Evolutionary conservation across 2,329 filamentous ascomycete species (phyloP), one percentile per base, ranked within the genome.

Genomic region (Aspergillus aculeatinus): DNA sequence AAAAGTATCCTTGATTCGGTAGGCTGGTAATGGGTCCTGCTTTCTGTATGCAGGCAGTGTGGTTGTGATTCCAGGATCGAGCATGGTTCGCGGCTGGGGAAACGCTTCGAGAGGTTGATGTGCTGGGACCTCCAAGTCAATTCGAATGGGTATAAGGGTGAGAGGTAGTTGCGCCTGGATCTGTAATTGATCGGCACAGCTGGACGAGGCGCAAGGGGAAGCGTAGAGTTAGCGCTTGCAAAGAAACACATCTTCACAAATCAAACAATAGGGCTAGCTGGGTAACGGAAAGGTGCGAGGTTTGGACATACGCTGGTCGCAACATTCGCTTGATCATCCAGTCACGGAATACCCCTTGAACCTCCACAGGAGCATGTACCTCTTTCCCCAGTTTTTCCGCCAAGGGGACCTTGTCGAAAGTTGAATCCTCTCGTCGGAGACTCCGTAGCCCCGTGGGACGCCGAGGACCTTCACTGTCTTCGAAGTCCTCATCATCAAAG

Each of bases 1-100:
- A 70, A 99, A 98, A n/a, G 91, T 89, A 69, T 99, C 95, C 70
- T 96, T 92, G 59, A 99, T 82, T 63, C 95, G 87, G 77, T 92
- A 97, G 3, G 91, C 89, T 0, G 92, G 87, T 14, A 92, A 92
- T 62, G 86, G 78, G 63, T 97, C 94, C 58, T 89, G 89, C 58
- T 85, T 83, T 69, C 89, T 88, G 78, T 96, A 97, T 58, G 92
- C 87, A 14, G 91, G 88, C 54, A 91, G 81, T 5, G 85, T 86
- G 60, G 89, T 87, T 71, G 96, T 79, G 60, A 81, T 70, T 35
- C 72, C 71, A 19, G 75, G 69, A 64, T 81, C 77, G 62, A 76
- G 64, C 29, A 75, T 68, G 44, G 73, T 69, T 56, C 78, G 75
- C 21, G 80, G 79, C 50, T 81, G 63, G 39, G 79, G 77, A 57